Evolutionary conservation across 2,329 filamentous ascomycete genomes (phyloP).

Genomic region (Pyricularia sp.): DNA sequence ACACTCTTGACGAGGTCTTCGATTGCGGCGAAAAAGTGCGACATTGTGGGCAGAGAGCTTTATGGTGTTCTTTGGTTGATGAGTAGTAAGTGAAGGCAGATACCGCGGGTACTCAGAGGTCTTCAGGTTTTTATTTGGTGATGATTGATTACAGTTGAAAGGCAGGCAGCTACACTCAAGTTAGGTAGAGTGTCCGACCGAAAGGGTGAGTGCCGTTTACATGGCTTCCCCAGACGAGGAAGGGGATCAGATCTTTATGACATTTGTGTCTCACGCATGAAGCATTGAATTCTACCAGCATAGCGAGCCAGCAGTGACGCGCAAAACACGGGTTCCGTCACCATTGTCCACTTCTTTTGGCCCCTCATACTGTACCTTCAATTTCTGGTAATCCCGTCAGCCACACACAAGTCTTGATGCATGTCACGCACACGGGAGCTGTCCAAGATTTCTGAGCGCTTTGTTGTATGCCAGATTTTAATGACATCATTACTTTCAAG

Average conservation of each 20-base stretch:
- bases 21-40: slow-evolving; percentile 20
- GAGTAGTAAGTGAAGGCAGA: not conserved
- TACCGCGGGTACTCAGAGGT: not conserved
- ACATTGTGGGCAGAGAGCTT: slow-evolving; percentile 7
- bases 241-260: not conserved
- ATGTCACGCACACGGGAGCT: not conserved
- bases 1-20: slow-evolving; percentile 26
- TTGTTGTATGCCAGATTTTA: not conserved
- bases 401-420: not conserved
- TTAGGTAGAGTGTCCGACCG: not conserved
- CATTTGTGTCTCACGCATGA: not conserved
- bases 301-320: not conserved
- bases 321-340: not conserved
- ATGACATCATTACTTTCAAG: not conserved
- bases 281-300: not conserved
- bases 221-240: not conserved
- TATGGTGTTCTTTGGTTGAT: not conserved
- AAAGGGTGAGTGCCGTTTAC: not conserved
- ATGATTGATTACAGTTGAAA: not conserved
- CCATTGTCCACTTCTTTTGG: not conserved
- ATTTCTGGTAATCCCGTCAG: not conserved
- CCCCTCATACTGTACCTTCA: not conserved
- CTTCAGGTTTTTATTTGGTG: not conserved
- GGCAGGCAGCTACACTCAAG: not conserved
- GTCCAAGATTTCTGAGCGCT: not conserved